Evolutionary conservation across 441 rosid species (phyloP).

Genomic region (Omphalea diandra): DNA sequence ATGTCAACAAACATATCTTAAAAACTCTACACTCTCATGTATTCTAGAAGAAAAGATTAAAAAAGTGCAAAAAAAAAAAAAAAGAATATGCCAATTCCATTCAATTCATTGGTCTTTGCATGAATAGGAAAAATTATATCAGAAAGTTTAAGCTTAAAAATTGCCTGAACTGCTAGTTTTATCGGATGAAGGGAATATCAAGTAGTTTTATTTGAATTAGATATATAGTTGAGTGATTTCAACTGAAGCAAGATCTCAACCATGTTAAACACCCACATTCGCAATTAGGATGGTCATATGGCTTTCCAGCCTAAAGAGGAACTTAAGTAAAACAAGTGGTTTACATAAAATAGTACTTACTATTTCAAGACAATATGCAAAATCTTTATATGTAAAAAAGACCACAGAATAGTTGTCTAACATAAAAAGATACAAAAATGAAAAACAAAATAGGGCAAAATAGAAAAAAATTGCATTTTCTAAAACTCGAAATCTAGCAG

Average conservation of each 20-base stretch:
- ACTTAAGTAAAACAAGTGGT: background rate
- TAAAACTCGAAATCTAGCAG: background rate
- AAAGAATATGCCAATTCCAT: background rate
- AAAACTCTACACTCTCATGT: background rate
- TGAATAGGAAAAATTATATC: background rate
- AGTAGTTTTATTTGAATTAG: no score
- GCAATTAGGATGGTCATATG: background rate
- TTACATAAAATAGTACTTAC: background rate
- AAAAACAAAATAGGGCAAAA: background rate
- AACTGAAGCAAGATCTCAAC: background rate
- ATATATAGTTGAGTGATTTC: background rate
- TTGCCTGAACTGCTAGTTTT: background rate
- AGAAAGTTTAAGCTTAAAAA: background rate
- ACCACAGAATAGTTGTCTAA: background rate
- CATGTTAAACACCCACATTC: background rate
- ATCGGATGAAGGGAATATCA: background rate
- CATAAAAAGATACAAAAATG: background rate
- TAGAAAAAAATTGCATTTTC: background rate
- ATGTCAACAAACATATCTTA: slow-evolving; percentile 1
- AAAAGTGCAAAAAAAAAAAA: background rate
- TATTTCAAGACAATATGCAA: background rate
- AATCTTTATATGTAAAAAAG: background rate
- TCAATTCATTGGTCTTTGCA: background rate
- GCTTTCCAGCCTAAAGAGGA: background rate
- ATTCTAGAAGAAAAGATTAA: background rate